Base-by-base conservation (phyloP, 108 stramenopile genomes). In the Pseudonitzschia multiseries region DNA sequence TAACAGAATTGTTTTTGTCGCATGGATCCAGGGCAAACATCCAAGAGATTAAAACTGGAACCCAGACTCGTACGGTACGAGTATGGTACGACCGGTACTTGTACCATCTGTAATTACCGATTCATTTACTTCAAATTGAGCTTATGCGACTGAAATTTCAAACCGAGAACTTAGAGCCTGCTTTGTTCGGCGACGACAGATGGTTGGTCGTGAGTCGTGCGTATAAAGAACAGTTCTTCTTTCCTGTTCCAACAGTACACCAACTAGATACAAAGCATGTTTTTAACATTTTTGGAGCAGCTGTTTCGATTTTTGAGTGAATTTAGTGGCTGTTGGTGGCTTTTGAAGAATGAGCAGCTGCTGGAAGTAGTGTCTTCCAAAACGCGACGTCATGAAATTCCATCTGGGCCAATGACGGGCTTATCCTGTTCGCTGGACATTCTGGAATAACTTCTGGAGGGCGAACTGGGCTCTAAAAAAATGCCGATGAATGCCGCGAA, bases 301-400 rank as follows among this genome's bases (percentile, higher is more conserved):
- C 54, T 56, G 54, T 24, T 56, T 56, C 20, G 24, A 14, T 18
- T 48, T 42, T 48, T 48, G 46, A 10, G 1, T 18, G 46, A 14
- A 8, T 5, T 48, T 14, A 2, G 46, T 48, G 54, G 54, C 24
- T 56, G 21, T 26, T 56, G 54, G 24, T 56, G 54, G 54, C 54
- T 56, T 56, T 56, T 56, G 54, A 56, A 26, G 54, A 56, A 56
- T 26, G 54, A 26, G 5, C 54, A 56, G 21, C 54, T 56, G 54
- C 54, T 56, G 54, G 54, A 56, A 56, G 24, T 26, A 56, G 46
- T 56, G 54, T 56, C 54, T 56, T 56, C 24, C 26, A 56, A 56
- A 56, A 56, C 54, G 54, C 54, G 54, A 56, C 54, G 54, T 56
- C 54, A 56, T 56, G 54, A 56, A 56, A 26, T 26, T 56, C 54